Evolutionary conservation across 495 filamentous ascomycete genomes (phyloP).

Genomic region (Penicillium dipodomyicola): DNA sequence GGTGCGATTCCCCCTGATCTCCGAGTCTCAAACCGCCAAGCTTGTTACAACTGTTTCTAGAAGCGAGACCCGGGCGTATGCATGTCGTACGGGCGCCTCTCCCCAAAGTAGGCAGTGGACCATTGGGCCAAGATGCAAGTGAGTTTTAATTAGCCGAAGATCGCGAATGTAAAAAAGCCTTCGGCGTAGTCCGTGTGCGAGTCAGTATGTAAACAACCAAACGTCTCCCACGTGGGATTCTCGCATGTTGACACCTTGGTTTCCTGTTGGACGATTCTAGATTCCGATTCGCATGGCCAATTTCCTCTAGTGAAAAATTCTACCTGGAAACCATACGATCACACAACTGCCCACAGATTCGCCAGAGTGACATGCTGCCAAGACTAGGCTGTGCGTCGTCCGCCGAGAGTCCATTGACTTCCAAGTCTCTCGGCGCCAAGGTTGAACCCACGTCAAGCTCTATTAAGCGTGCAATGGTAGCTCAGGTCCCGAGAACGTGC

Average conservation of each 20-base stretch:
- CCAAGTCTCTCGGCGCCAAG: slow-evolving; percentile 6
- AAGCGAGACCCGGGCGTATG: not conserved
- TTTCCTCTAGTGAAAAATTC: not conserved
- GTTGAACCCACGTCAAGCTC: slow-evolving; percentile 8
- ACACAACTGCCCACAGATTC: not conserved
- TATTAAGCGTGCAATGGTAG: slow-evolving; percentile 5
- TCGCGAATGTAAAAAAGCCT: not conserved
- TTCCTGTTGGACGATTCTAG: not conserved
- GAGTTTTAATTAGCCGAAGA: not conserved
- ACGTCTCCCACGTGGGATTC: not conserved
- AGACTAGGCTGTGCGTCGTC: slow-evolving; percentile 7
- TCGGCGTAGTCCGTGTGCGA: not conserved
- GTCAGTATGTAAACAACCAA: not conserved
- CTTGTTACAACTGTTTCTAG: not conserved
- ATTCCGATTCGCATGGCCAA: not conserved
- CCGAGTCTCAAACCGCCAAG: not conserved
- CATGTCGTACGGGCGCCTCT: not conserved
- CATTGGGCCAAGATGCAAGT: not conserved
- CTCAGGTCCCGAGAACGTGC: slow-evolving; percentile 9
- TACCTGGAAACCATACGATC: not conserved
- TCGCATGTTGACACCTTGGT: not conserved
- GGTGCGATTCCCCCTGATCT: not conserved
- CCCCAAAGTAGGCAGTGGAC: not conserved
- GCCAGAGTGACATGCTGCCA: slow-evolving; percentile 6
- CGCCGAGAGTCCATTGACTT: slow-evolving; percentile 7